These are phyloP conservation scores for Ophiognomonia clavigignenti-juglandacearum DNA, from an alignment of 2,329 filamentous ascomycete genomes.

Conservation along the genomic window DNA sequence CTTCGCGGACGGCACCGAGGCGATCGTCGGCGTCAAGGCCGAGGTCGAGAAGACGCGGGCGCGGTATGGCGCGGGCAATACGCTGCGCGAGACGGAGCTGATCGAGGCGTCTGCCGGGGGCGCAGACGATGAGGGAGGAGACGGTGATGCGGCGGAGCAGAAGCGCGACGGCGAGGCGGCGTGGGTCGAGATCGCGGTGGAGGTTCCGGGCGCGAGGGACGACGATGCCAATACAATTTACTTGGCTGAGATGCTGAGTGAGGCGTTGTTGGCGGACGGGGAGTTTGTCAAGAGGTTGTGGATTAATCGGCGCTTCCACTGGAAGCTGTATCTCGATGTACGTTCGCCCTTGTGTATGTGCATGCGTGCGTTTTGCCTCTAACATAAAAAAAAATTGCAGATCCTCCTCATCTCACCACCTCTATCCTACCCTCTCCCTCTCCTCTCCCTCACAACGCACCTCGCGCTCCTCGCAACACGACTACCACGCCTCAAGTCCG, in stretches of 20 bases:
- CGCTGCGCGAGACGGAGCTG: conserved; percentile 18
- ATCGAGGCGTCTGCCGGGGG: conserved; percentile 21
- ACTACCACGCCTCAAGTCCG: conserved; percentile 78
- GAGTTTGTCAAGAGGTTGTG: conserved; percentile 66
- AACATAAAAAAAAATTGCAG: conserved; percentile 38
- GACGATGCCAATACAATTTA: conserved; percentile 89
- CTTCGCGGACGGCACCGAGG: conserved; percentile 92
- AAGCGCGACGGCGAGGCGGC: conserved; percentile 46
- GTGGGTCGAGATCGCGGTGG: conserved; percentile 88
- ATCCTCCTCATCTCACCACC: conserved; percentile 90
- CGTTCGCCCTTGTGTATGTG: conserved; percentile 37
- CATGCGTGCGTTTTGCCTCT: no score
- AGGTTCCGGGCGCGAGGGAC: conserved; percentile 86
- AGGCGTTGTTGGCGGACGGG: conserved; percentile 74
- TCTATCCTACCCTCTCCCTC: conserved; percentile 84
- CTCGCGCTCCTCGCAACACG: conserved; percentile 85
- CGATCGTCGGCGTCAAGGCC: conserved; percentile 91
- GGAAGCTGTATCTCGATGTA: conserved; percentile 94
- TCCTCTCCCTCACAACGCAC: conserved; percentile 89
- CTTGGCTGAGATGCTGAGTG: conserved; percentile 79
- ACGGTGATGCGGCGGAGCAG: conserved; percentile 35
- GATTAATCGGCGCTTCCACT: conserved; percentile 91
- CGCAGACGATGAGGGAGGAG: conserved; percentile 31
- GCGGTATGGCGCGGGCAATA: conserved; percentile 23
- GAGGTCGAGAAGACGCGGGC: conserved; percentile 73